Conservation (phyloP, 441 rosid species). For the Erysimum cheiri region DNA sequence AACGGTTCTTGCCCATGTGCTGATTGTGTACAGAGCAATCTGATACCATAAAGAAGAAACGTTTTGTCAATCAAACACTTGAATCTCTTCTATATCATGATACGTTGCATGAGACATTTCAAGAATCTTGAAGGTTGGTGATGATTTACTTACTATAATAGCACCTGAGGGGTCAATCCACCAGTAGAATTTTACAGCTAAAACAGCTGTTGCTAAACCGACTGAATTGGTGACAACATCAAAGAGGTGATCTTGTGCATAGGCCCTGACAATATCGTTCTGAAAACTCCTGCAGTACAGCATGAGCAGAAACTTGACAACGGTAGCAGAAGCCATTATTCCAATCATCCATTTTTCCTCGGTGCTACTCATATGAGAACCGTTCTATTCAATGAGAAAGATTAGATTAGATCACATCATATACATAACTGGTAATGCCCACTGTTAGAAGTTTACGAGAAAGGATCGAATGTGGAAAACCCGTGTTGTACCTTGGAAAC, state of each 20-base stretch:
- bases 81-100: constrained; percentile 9
- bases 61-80: constrained; percentile 41
- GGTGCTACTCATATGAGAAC: constrained; percentile 48
- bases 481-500: constrained; percentile 48
- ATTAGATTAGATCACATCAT: constrained; percentile 5
- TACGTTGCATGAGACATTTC: neutral
- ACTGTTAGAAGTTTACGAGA: neutral
- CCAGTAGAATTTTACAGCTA: constrained; percentile 68
- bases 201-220: constrained; percentile 64
- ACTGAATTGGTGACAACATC: constrained; percentile 79
- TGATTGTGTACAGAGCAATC: constrained; percentile 71
- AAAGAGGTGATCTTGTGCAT: constrained; percentile 77
- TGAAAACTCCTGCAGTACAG: constrained; percentile 60
- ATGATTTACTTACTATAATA: constrained; percentile 53
- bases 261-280: constrained; percentile 69
- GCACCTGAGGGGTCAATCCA: constrained; percentile 87
- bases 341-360: constrained; percentile 82
- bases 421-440: neutral
- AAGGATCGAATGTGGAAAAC: neutral
- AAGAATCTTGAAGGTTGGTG: constrained; percentile 10
- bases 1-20: constrained; percentile 48
- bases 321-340: constrained; percentile 67
- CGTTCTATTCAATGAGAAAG: constrained; percentile 44
- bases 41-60: constrained; percentile 14
- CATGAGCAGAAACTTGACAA: constrained; percentile 64